These are phyloP conservation scores for Pleurotus salmoneostramineus DNA, from an alignment of 768 basidiomycete genomes.

Conservation along the genomic window DNA sequence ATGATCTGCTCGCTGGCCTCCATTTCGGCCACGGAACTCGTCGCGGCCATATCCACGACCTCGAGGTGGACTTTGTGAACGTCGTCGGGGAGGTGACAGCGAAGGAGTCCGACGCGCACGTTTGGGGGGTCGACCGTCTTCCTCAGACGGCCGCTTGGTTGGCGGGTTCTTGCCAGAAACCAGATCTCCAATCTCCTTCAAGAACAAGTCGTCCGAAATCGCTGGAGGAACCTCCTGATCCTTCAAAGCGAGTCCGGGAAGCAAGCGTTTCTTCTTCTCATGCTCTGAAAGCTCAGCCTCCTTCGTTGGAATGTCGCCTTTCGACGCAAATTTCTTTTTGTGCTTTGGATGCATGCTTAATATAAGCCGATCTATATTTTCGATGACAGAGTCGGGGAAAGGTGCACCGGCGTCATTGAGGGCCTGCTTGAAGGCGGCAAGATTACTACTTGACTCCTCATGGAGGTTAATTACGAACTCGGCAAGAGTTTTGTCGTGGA, in stretches of 20 bases:
- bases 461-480: slow-evolving; percentile 94
- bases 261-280: slow-evolving; percentile 80
- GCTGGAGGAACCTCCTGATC: slow-evolving; percentile 65
- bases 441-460: slow-evolving; percentile 68
- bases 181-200: slow-evolving; percentile 88
- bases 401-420: slow-evolving; percentile 74
- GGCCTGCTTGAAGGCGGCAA: slow-evolving; percentile 77
- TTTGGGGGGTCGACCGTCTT: slow-evolving; percentile 49
- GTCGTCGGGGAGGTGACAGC: slow-evolving; percentile 37
- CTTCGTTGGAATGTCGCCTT: slow-evolving; percentile 14
- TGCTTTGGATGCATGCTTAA: slow-evolving; percentile 94
- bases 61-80: slow-evolving; percentile 59
- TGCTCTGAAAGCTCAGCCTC: slow-evolving; percentile 45
- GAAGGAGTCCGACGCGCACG: slow-evolving; percentile 55
- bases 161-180: slow-evolving; percentile 67
- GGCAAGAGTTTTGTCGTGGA: slow-evolving; percentile 90
- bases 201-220: slow-evolving; percentile 71
- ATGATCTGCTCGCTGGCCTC: slow-evolving; percentile 55
- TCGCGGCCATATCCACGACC: slow-evolving; percentile 43
- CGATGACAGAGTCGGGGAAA: slow-evolving; percentile 87
- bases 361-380: slow-evolving; percentile 92
- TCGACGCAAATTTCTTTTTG: slow-evolving; percentile 59
- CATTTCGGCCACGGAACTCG: slow-evolving; percentile 30
- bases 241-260: slow-evolving; percentile 85
- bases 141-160: slow-evolving; percentile 32